Evolutionary conservation across 495 filamentous ascomycete genomes (phyloP).

Genomic region (Pyronema domesticum): DNA sequence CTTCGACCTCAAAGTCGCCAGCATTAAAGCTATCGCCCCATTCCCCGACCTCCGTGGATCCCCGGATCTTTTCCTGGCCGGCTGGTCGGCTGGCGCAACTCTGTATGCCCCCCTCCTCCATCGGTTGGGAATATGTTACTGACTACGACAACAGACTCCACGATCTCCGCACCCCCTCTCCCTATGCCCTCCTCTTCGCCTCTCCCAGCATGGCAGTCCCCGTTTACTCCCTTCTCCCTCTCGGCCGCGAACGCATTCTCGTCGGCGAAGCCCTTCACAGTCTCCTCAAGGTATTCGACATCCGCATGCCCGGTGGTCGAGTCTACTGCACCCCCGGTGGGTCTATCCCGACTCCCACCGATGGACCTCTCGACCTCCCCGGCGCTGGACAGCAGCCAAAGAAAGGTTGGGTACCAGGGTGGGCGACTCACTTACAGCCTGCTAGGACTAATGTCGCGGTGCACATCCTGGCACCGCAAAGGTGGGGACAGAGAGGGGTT

Average conservation of each 20-base stretch:
- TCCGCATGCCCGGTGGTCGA: slow-evolving; percentile 35
- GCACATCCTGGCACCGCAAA: not conserved
- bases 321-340: slow-evolving; percentile 27
- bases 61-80: slow-evolving; percentile 39
- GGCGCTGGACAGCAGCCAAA: not conserved
- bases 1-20: slow-evolving; percentile 6
- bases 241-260: slow-evolving; percentile 39
- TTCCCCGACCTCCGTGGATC: slow-evolving; percentile 23
- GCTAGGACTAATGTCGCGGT: not conserved
- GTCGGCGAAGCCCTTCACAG: slow-evolving; percentile 39
- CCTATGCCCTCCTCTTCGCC: slow-evolving; percentile 32
- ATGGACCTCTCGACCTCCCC: not conserved
- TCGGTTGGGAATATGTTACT: not conserved
- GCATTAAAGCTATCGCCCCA: slow-evolving; percentile 36
- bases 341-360: not conserved
- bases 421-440: slow-evolving; percentile 15
- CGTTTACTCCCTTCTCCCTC: slow-evolving; percentile 41
- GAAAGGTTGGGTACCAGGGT: not conserved
- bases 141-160: slow-evolving; percentile 34
- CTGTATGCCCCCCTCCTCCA: slow-evolving; percentile 25
- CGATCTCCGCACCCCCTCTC: slow-evolving; percentile 39
- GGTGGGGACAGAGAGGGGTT: not conserved
- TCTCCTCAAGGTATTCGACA: slow-evolving; percentile 47
- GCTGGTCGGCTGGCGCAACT: slow-evolving; percentile 42
- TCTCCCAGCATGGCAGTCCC: slow-evolving; percentile 38